A percentile compares a stretch with the other conserved stretches of the same genome.
phyloP scores from a whole-genome alignment of 2,329 filamentous ascomycete species.

The Colletotrichum spinosum region DNA sequence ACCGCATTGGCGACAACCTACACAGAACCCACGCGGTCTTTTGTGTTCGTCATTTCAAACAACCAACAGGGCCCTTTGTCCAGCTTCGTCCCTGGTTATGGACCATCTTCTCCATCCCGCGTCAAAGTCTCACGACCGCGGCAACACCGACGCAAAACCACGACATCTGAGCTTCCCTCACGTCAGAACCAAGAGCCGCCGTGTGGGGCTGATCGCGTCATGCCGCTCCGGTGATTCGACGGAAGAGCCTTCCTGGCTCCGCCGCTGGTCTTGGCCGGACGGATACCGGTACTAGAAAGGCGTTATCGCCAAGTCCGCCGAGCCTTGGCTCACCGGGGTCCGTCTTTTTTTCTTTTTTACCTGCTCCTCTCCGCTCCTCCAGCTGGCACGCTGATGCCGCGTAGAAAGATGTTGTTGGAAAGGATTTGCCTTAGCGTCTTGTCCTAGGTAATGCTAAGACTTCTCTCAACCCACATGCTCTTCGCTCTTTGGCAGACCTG shows the following conservation, averaged over 20 bases:
- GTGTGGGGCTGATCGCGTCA: constrained; percentile 8
- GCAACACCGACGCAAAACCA: background rate
- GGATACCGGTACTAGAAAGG: constrained; percentile 16
- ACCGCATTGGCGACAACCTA: background rate
- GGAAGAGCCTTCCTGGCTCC: background rate
- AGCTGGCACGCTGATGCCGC: background rate
- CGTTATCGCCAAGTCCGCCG: constrained; percentile 32
- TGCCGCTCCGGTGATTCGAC: constrained; percentile 28
- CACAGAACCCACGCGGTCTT: background rate
- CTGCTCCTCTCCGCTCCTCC: background rate
- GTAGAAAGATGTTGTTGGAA: background rate
- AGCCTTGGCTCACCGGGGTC: constrained; percentile 28
- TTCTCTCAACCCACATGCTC: background rate
- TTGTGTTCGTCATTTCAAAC: background rate
- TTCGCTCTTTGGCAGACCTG: background rate
- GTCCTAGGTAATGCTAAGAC: constrained; percentile 37
- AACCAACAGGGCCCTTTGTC: background rate
- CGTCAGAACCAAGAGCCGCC: constrained; percentile 6
- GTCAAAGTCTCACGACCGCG: constrained; percentile 14
- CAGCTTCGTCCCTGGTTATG: background rate
- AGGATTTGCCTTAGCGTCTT: constrained; percentile 33
- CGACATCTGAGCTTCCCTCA: background rate
- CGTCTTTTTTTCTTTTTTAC: background rate
- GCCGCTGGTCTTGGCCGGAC: constrained; percentile 29
- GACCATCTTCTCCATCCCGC: background rate